Percentiles rank a stretch among this genome's conserved stretches.
Evolutionary conservation across 305 asterid genomes (phyloP).

Genomic region (Rubia peregrina): DNA sequence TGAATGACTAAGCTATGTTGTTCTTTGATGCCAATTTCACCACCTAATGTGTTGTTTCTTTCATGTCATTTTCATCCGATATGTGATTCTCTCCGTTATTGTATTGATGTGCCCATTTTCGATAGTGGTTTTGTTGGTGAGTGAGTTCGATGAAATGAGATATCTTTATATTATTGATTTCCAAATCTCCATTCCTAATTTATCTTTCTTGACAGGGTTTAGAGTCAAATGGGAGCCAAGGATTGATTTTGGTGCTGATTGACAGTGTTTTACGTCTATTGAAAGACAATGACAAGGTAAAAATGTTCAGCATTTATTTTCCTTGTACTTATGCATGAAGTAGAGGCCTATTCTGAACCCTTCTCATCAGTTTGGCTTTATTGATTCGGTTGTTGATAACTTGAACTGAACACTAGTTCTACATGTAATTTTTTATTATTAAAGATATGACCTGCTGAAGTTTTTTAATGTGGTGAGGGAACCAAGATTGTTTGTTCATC

Average conservation of each 20-base stretch:
- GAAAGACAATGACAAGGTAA: constrained; percentile 91
- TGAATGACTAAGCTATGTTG: too few relatives aligned
- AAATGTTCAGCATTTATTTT: background rate
- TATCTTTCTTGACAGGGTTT: too few relatives aligned
- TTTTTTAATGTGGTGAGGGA: too few relatives aligned
- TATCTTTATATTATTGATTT: constrained; percentile 22
- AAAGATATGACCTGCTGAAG: too few relatives aligned
- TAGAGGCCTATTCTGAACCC: background rate
- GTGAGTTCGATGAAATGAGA: constrained; percentile 9
- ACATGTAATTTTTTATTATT: too few relatives aligned
- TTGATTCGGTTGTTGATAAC: background rate
- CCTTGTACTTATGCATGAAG: background rate
- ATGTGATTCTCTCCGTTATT: constrained; percentile 51
- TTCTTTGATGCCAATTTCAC: too few relatives aligned
- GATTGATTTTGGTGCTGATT: constrained; percentile 26
- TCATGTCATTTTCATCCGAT: too few relatives aligned
- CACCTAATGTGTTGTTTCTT: too few relatives aligned
- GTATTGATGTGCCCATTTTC: constrained; percentile 24
- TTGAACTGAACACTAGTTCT: background rate
- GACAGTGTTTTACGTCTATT: constrained; percentile 63
- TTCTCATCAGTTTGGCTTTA: background rate
- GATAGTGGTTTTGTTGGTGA: constrained; percentile 41
- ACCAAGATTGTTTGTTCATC: too few relatives aligned
- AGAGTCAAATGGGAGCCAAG: too few relatives aligned
- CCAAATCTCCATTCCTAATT: background rate